These are phyloP conservation scores for Dendrostoma leiphaemia DNA, from an alignment of 2,329 filamentous ascomycete species.

Conservation along the genomic window DNA sequence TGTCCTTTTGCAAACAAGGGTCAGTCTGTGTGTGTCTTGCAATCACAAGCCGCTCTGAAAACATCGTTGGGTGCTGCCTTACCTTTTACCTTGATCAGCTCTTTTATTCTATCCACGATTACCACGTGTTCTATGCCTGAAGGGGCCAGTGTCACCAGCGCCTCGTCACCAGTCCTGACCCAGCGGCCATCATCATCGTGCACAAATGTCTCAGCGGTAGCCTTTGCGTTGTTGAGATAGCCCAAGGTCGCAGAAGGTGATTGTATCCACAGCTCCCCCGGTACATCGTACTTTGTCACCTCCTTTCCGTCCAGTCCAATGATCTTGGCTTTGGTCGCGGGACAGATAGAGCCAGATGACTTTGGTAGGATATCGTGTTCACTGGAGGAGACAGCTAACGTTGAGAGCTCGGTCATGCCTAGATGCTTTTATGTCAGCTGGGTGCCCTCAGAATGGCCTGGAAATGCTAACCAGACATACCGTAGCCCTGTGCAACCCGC, in stretches of 20 bases:
- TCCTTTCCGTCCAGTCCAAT: conserved; percentile 68
- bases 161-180: conserved; percentile 85
- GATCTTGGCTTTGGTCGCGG: conserved; percentile 63
- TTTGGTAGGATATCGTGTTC: conserved; percentile 67
- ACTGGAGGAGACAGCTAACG: conserved; percentile 62
- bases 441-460: not conserved
- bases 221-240: conserved; percentile 83
- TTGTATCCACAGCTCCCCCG: conserved; percentile 79
- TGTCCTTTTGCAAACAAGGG: conserved; percentile 59
- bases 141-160: conserved; percentile 61
- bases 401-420: conserved; percentile 76
- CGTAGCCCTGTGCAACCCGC: conserved; percentile 69
- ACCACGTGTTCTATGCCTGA: conserved; percentile 77
- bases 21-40: no score
- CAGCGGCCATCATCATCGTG: conserved; percentile 66
- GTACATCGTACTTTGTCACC: conserved; percentile 62
- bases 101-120: conserved; percentile 71
- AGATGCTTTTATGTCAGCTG: conserved; percentile 16
- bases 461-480: conserved; percentile 35
- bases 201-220: conserved; percentile 76
- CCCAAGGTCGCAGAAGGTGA: conserved; percentile 75
- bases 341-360: conserved; percentile 69
- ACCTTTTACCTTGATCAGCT: conserved; percentile 52
- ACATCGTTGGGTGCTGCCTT: not conserved
- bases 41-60: no score